Percentiles rank a stretch among this genome's conserved stretches.
Evolutionary conservation across 2,329 filamentous ascomycete genomes (phyloP).

Genomic region (Arthrobotrys iridis): DNA sequence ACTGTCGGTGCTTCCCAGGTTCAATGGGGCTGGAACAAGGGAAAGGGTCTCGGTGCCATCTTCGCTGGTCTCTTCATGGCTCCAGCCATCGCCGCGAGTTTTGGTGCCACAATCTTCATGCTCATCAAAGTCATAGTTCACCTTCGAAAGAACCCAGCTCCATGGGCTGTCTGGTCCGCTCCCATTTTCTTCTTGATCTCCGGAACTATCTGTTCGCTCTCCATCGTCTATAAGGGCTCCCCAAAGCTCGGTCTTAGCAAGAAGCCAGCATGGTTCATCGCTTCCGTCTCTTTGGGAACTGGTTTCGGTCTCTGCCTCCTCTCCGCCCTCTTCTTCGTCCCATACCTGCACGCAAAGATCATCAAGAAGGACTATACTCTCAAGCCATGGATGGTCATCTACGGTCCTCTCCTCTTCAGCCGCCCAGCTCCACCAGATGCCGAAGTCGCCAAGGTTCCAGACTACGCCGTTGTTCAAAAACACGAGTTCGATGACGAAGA

Average conservation of each 20-base stretch:
- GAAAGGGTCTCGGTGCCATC: slow-evolving; percentile 73
- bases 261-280: slow-evolving; percentile 75
- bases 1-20: slow-evolving; percentile 66
- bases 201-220: slow-evolving; percentile 77
- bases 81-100: slow-evolving; percentile 68
- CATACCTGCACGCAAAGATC: slow-evolving; percentile 70
- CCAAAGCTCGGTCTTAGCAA: slow-evolving; percentile 73
- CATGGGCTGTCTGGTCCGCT: slow-evolving; percentile 77
- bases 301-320: slow-evolving; percentile 67
- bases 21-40: slow-evolving; percentile 70
- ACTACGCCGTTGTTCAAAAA: slow-evolving; percentile 81
- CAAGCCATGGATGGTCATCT: slow-evolving; percentile 67
- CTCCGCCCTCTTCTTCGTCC: slow-evolving; percentile 68
- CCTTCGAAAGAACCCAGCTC: slow-evolving; percentile 71
- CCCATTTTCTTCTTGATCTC: slow-evolving; percentile 82
- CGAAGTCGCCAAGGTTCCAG: slow-evolving; percentile 71
- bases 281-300: slow-evolving; percentile 65
- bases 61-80: slow-evolving; percentile 78
- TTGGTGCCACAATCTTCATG: slow-evolving; percentile 73
- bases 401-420: slow-evolving; percentile 67
- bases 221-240: slow-evolving; percentile 83
- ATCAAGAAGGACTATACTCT: slow-evolving; percentile 72
- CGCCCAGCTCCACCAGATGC: slow-evolving; percentile 61
- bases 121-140: slow-evolving; percentile 76
- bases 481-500: slow-evolving; percentile 66